Evolutionary conservation across 805 yeast genomes (phyloP).

Genomic region (Teunomyces atbi): DNA sequence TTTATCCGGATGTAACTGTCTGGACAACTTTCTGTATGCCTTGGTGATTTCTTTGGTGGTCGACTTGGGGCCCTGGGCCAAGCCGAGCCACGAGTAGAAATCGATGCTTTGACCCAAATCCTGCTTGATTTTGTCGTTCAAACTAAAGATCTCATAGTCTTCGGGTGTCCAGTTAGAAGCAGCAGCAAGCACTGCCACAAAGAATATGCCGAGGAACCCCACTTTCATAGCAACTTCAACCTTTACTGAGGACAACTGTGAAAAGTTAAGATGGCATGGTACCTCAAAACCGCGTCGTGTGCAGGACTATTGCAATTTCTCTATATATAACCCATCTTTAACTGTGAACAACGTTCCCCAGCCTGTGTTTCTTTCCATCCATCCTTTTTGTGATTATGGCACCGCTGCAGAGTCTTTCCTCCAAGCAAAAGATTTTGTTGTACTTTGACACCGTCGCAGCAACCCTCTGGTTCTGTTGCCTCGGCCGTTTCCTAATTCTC

Average conservation of each 20-base stretch:
- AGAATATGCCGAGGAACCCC: constrained; percentile 9
- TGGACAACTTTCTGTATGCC: constrained; percentile 69
- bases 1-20: constrained; percentile 86
- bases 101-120: constrained; percentile 62
- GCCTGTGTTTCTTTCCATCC: too few species aligned
- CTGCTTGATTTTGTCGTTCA: constrained; percentile 59
- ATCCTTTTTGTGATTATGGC: constrained; percentile 8
- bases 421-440: constrained; percentile 29
- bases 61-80: constrained; percentile 47
- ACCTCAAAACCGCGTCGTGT: neutral
- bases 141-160: constrained; percentile 78
- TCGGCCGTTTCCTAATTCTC: constrained; percentile 48
- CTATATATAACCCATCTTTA: too few species aligned
- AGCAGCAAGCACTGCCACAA: constrained; percentile 19
- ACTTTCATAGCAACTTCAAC: constrained; percentile 10
- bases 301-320: too few species aligned
- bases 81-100: constrained; percentile 67
- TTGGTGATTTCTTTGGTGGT: constrained; percentile 54
- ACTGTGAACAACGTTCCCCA: too few species aligned
- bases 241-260: neutral
- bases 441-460: constrained; percentile 33
- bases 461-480: constrained; percentile 49
- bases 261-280: too few species aligned
- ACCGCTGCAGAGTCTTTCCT: constrained; percentile 17
- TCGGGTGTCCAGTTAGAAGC: constrained; percentile 54